Percentiles rank a stretch among this genome's conserved stretches.
Evolutionary conservation across 108 stramenopile species (phyloP).

Genomic region (Nitzschia inconspicua): DNA sequence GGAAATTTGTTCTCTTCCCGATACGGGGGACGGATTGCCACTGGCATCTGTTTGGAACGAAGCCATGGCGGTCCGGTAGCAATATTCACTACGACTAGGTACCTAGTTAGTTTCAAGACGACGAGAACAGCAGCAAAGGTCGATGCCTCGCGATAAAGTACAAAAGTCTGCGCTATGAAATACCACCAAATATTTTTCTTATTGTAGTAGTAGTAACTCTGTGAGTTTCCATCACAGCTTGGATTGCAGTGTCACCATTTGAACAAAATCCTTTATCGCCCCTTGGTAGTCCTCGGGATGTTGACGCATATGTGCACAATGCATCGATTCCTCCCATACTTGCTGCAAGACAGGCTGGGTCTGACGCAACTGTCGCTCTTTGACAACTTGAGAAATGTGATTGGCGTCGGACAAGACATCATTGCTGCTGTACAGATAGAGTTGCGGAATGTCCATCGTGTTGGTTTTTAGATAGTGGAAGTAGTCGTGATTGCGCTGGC

Average conservation of each 20-base stretch:
- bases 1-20: too few species aligned
- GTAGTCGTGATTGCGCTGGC: slow-evolving; percentile 41
- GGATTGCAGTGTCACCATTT: not conserved
- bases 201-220: too few species aligned
- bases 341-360: slow-evolving; percentile 33
- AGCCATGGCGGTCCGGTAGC: too few species aligned
- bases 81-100: too few species aligned
- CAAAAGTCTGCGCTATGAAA: too few species aligned
- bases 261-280: slow-evolving; percentile 10
- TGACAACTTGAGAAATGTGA: slow-evolving; percentile 39
- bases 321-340: slow-evolving; percentile 50
- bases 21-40: too few species aligned
- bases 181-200: too few species aligned
- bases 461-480: slow-evolving; percentile 42
- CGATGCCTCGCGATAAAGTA: too few species aligned
- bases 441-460: slow-evolving; percentile 44
- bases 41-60: too few species aligned
- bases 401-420: slow-evolving; percentile 45
- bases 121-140: too few species aligned
- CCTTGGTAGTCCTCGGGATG: slow-evolving; percentile 51
- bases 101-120: too few species aligned
- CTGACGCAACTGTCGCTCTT: slow-evolving; percentile 14
- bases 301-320: slow-evolving; percentile 58
- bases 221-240: too few species aligned
- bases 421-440: slow-evolving; percentile 65